Conservation (phyloP, 345 rosid genomes). For the Boechera divaricarpa region DNA sequence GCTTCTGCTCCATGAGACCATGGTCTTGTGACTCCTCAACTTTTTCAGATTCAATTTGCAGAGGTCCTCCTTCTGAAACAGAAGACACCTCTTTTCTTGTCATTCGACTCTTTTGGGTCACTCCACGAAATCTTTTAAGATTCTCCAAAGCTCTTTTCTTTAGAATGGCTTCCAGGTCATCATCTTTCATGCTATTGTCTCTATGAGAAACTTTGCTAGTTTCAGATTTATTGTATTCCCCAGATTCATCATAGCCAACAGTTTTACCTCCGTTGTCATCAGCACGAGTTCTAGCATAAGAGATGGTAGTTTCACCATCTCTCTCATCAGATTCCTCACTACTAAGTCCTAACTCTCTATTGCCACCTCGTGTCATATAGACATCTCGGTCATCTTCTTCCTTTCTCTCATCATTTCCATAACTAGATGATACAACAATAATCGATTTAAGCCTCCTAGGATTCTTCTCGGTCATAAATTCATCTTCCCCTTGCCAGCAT, state of each 20-base stretch:
- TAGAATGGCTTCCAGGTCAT: constrained; percentile 68
- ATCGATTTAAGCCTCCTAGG: constrained; percentile 65
- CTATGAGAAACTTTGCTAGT: constrained; percentile 40
- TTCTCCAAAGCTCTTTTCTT: constrained; percentile 82
- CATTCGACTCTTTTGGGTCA: constrained; percentile 39
- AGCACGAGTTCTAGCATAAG: constrained; percentile 34
- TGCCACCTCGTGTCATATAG: constrained; percentile 57
- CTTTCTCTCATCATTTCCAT: constrained; percentile 51
- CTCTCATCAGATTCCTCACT: constrained; percentile 51
- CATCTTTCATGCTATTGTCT: constrained; percentile 39
- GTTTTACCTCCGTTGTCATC: constrained; percentile 31
- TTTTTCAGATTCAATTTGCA: constrained; percentile 34
- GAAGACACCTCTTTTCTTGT: constrained; percentile 32
- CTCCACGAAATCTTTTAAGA: constrained; percentile 65
- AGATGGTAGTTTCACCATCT: constrained; percentile 44
- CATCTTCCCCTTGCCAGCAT: constrained; percentile 46
- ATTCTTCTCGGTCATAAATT: constrained; percentile 43
- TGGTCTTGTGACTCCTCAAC: constrained; percentile 34
- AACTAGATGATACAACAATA: constrained; percentile 46
- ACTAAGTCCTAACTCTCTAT: constrained; percentile 40
- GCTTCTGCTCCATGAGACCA: constrained; percentile 22
- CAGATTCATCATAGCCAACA: constrained; percentile 40
- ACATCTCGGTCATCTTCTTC: constrained; percentile 62
- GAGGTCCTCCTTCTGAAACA: constrained; percentile 30
- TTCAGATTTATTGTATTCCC: constrained; percentile 27